Evolutionary conservation across 2,329 filamentous ascomycete species (phyloP).

Genomic region (Aureobasidium leucospermi): DNA sequence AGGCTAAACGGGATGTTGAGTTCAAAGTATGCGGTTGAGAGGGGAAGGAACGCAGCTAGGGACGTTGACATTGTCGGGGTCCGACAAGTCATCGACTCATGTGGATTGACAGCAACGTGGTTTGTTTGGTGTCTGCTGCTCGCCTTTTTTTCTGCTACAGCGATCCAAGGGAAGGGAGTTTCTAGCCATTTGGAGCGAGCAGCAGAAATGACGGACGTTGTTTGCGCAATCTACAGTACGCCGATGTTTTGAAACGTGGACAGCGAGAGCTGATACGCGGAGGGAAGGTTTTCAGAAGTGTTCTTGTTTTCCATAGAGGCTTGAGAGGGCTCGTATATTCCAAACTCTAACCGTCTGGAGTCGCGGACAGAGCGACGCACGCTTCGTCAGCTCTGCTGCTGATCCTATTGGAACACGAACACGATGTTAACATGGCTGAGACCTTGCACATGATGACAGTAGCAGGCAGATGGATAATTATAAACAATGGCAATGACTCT

Average conservation of each 20-base stretch:
- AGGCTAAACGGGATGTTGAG: background rate
- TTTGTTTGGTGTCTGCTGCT: background rate
- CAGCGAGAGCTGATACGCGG: background rate
- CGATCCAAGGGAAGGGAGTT: no score
- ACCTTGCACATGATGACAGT: background rate
- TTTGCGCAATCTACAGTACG: background rate
- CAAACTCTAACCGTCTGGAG: background rate
- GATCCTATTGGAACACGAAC: background rate
- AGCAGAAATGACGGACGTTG: background rate
- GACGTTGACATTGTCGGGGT: background rate
- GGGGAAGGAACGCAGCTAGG: background rate
- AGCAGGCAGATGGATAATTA: background rate
- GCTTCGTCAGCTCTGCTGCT: slow-evolving; percentile 1
- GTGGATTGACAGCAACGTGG: background rate
- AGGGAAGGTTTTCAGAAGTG: background rate
- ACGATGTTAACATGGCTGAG: background rate
- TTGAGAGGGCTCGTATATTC: background rate
- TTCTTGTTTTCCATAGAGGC: background rate
- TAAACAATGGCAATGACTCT: background rate
- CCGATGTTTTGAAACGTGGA: background rate
- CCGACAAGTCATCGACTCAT: background rate
- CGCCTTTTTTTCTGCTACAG: background rate
- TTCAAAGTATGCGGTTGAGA: background rate
- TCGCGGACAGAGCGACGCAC: background rate
- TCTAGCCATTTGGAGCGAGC: background rate